Conservation (phyloP, 768 basidiomycete species). For the Trametes coccinea region DNA sequence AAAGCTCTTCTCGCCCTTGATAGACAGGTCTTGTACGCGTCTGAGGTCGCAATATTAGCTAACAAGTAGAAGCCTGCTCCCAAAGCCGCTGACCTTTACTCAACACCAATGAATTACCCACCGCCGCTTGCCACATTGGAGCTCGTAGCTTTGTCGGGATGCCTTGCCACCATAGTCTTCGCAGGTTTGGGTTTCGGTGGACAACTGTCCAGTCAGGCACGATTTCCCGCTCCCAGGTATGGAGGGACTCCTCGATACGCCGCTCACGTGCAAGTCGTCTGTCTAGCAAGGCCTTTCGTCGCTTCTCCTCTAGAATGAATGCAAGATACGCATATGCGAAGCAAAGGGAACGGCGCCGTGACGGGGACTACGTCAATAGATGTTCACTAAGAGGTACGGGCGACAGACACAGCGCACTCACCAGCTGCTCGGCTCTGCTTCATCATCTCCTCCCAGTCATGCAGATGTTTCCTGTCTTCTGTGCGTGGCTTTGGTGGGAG, state of each 20-base stretch:
- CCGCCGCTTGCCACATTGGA: slow-evolving; percentile 80
- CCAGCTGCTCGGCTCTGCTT: slow-evolving; percentile 72
- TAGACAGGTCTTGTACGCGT: slow-evolving; percentile 70
- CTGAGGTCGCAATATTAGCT: slow-evolving; percentile 36
- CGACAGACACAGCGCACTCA: slow-evolving; percentile 35
- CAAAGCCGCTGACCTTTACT: slow-evolving; percentile 60
- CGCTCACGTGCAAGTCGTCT: slow-evolving; percentile 64
- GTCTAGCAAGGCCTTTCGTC: slow-evolving; percentile 60
- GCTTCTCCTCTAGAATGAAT: slow-evolving; percentile 61
- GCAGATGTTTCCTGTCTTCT: slow-evolving; percentile 83
- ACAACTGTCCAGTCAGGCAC: slow-evolving; percentile 83
- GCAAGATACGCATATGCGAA: background rate
- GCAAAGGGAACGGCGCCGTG: background rate
- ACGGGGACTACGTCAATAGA: slow-evolving; percentile 27
- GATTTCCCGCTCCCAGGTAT: slow-evolving; percentile 77
- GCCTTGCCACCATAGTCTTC: slow-evolving; percentile 85
- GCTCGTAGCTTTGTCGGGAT: slow-evolving; percentile 83
- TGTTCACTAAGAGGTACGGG: slow-evolving; percentile 18
- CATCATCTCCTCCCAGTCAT: slow-evolving; percentile 90
- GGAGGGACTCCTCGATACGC: slow-evolving; percentile 66
- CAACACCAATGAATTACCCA: slow-evolving; percentile 79
- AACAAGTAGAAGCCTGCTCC: background rate
- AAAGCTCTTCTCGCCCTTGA: slow-evolving; percentile 74
- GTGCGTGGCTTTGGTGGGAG: slow-evolving; percentile 79
- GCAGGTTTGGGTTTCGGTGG: slow-evolving; percentile 59